Conservation (phyloP, 352 stramenopile genomes). For the Phytopythium sindhum region DNA sequence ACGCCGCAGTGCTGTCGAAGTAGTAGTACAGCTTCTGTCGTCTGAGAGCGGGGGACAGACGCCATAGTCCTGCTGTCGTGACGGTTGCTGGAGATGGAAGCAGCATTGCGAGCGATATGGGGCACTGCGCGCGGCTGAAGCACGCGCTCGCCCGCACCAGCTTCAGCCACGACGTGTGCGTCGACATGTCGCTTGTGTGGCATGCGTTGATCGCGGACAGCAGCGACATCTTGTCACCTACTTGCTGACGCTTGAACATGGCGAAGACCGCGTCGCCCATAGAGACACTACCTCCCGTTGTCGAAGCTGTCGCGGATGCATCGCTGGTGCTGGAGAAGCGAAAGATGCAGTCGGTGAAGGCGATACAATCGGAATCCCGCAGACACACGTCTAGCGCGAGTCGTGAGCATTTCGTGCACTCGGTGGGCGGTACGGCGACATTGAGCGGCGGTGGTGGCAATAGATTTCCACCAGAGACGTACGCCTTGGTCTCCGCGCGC, state of each 20-base stretch:
- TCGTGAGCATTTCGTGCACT: conserved; percentile 27
- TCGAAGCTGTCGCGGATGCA: conserved; percentile 3
- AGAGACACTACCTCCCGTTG: conserved; percentile 1
- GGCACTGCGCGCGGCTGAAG: conserved; percentile 36
- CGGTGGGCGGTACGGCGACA: conserved; percentile 7
- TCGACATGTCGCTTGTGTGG: conserved; percentile 24
- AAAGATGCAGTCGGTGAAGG: conserved; percentile 52
- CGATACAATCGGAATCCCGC: conserved; percentile 40
- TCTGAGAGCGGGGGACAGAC: conserved; percentile 15
- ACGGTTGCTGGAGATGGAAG: conserved; percentile 16
- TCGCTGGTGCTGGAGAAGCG: conserved; percentile 11
- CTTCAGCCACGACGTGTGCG: conserved; percentile 32
- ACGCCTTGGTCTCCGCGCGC: conserved; percentile 28
- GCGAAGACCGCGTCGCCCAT: conserved; percentile 35
- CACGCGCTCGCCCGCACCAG: conserved; percentile 55
- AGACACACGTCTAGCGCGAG: conserved; percentile 48
- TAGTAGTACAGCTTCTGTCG: conserved; percentile 37
- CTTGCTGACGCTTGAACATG: conserved; percentile 25
- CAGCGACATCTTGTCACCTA: conserved; percentile 28
- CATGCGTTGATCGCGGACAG: conserved; percentile 30
- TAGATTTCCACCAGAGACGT: conserved; percentile 12
- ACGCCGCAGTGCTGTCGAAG: conserved; percentile 12
- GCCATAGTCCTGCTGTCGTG: conserved; percentile 33
- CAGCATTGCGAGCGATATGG: conserved; percentile 35
- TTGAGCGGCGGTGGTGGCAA: conserved; percentile 14